Base-by-base conservation (phyloP, 257 asterid species). In the Phtheirospermum japonicum region DNA sequence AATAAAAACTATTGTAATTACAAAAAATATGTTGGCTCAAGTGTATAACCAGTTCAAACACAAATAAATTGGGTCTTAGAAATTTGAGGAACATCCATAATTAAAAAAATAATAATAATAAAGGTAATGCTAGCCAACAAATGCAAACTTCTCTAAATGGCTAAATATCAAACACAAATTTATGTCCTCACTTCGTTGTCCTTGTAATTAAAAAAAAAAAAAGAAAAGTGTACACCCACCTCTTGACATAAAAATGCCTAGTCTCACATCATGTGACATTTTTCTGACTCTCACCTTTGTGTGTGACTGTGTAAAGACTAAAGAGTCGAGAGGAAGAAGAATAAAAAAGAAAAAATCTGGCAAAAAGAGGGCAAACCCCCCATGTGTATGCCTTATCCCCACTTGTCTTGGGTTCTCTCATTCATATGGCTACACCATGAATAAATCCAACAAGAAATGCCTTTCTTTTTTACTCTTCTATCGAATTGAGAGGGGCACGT, bases 231-330 rank as follows among this genome's bases (percentile, higher is more conserved):
- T 42, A 42, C 8, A 3, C 48, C 48, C 48, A 42, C 48, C 8
- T 9, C 4, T 4, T 42, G 48, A 42, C 48, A 42, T 42, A 9
- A 36, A 36, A 36, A 36, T 36, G 42, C 6, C 5, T 23, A 49
- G 4, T 49, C 55, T 49, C 55, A 49, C 55, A 49, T 48, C 32
- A 50, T 23, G 57, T 50, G 57, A 50, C 30, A 4, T 50, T 50
- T 48, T 16, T 50, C 11, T 19, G 28, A 23, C 28, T 23, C 28
- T 3, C 28, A 23, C 28, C 11, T 7, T 19, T 20, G 32, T 18
- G 57, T 50, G 48, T 42, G 9, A 42, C 2, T 9, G 48, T 42
- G 14, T 42, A 42, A 42, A 42, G 42, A 36, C 7, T 36, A 11
- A 42, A 23, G 28, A 23, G 3, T 23, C n/a, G 7, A 39, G 46